These are phyloP conservation scores for Schwanniomyces occidentalis DNA, from an alignment of 805 yeast genomes.

Conservation along the genomic window DNA sequence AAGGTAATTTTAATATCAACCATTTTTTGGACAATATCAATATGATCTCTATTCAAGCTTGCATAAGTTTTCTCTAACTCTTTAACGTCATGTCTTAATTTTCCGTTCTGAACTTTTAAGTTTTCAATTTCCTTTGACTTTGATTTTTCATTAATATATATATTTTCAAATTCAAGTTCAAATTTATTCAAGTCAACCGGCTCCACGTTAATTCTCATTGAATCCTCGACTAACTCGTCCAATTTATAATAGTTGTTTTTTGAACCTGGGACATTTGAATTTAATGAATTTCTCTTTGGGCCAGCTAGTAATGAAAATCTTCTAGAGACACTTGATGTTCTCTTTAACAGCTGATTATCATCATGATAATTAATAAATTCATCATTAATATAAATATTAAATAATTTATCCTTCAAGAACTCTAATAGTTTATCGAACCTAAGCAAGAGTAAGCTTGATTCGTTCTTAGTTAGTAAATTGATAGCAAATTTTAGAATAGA, in stretches of 20 bases:
- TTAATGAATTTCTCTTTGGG: constrained; percentile 15
- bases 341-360: constrained; percentile 2
- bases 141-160: constrained; percentile 66
- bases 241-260: constrained; percentile 51
- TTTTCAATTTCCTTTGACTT: constrained; percentile 62
- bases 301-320: constrained; percentile 27
- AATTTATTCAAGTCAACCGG: constrained; percentile 75
- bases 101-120: constrained; percentile 65
- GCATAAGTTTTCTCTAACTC: constrained; percentile 70
- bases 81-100: constrained; percentile 69
- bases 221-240: constrained; percentile 74
- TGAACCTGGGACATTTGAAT: background rate
- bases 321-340: constrained; percentile 14
- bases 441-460: constrained; percentile 54
- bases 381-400: constrained; percentile 61
- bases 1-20: constrained; percentile 73
- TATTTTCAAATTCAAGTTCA: constrained; percentile 70
- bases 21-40: constrained; percentile 83
- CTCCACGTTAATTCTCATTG: constrained; percentile 68
- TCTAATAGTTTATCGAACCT: constrained; percentile 76
- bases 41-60: constrained; percentile 76
- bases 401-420: constrained; percentile 76
- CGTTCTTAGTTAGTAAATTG: constrained; percentile 73
- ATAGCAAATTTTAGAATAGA: constrained; percentile 81
- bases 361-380: constrained; percentile 24